Conservation (phyloP, 73 alveolate genomes). For the Tetrahymena thermophila region DNA sequence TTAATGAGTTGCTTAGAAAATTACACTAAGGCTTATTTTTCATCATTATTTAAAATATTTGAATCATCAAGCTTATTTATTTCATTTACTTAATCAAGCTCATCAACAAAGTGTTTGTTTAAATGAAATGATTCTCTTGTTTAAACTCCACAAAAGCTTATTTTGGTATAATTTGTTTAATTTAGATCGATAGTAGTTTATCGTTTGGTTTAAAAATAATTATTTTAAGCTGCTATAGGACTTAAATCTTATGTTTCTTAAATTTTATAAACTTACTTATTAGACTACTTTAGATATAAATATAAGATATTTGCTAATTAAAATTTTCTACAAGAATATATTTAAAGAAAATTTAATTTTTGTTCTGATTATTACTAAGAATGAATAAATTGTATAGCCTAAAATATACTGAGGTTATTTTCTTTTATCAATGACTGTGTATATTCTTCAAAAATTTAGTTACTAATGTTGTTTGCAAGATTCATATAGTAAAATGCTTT, state of each 20-base stretch:
- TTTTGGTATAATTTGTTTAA: background rate
- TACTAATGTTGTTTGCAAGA: background rate
- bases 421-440: too few relatives aligned
- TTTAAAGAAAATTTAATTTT: too few relatives aligned
- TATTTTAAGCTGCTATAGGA: background rate
- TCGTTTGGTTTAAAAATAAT: background rate
- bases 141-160: background rate
- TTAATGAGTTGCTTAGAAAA: background rate
- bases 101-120: background rate
- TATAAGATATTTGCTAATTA: background rate
- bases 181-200: background rate
- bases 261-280: too few relatives aligned
- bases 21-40: background rate
- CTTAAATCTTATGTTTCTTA: background rate
- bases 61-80: background rate
- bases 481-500: background rate
- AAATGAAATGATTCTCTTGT: background rate
- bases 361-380: background rate
- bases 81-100: background rate
- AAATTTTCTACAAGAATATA: background rate
- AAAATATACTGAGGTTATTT: background rate
- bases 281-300: background rate
- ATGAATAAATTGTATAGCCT: background rate
- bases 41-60: background rate
- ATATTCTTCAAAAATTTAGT: background rate